These are phyloP conservation scores for Diplocarpon rosae DNA, from an alignment of 2,329 filamentous ascomycete genomes.

Conservation along the genomic window DNA sequence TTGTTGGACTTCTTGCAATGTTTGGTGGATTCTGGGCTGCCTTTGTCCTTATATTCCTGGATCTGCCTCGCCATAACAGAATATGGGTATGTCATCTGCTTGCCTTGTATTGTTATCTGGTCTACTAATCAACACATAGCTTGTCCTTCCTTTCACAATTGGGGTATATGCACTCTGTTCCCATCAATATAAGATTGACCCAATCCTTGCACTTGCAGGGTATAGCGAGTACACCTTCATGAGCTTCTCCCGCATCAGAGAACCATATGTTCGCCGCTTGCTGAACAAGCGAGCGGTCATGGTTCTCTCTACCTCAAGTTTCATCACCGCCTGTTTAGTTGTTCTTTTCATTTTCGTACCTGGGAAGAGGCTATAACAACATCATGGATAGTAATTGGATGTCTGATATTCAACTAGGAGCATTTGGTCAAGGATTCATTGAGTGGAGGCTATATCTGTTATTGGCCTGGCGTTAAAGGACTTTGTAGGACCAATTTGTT, in stretches of 20 bases:
- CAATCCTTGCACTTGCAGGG: conserved; percentile 77
- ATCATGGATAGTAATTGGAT: not conserved
- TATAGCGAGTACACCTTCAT: conserved; percentile 96
- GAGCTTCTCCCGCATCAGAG: conserved; percentile 76
- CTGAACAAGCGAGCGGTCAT: conserved; percentile 75
- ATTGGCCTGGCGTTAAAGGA: not conserved
- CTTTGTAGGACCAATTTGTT: not conserved
- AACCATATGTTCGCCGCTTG: conserved; percentile 82
- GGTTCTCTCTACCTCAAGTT: conserved; percentile 62
- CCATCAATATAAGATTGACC: conserved; percentile 93
- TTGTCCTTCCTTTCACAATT: conserved; percentile 83
- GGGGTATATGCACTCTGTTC: conserved; percentile 82
- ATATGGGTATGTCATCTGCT: conserved; percentile 61
- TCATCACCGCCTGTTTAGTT: conserved; percentile 73
- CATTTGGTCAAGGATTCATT: not conserved
- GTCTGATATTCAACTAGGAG: not conserved
- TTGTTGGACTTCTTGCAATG: conserved; percentile 74
- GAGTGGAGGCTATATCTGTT: not conserved
- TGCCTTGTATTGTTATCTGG: not conserved
- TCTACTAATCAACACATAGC: conserved; percentile 29
- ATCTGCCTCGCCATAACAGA: conserved; percentile 61
- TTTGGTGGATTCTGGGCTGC: conserved; percentile 91
- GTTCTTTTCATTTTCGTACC: conserved; percentile 92
- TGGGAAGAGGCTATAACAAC: conserved; percentile 59
- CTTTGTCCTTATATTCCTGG: conserved; percentile 85